Evolutionary conservation across 2,329 filamentous ascomycete species (phyloP).

Genomic region (Passalora sequoiae): DNA sequence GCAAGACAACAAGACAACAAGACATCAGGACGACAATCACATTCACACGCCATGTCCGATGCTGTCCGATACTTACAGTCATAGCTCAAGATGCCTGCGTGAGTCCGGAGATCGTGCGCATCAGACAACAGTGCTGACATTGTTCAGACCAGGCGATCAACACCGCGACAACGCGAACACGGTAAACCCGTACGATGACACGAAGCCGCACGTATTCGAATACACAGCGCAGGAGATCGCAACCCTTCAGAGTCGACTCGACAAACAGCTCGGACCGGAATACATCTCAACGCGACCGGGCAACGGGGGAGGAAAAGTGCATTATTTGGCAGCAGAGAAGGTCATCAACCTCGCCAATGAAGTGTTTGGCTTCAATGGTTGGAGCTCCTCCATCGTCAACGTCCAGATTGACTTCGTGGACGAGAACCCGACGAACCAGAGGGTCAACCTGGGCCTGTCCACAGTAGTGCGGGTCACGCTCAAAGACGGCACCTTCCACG

Average conservation of each 20-base stretch:
- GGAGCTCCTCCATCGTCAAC: conserved; percentile 93
- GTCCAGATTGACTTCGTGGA: conserved; percentile 95
- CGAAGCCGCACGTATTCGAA: conserved; percentile 61
- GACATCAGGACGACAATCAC: no score
- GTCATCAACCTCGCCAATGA: conserved; percentile 92
- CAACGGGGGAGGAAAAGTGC: conserved; percentile 76
- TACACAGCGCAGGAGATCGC: conserved; percentile 91
- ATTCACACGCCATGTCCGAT: conserved; percentile 5
- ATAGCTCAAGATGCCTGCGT: conserved; percentile 30
- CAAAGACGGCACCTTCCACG: conserved; percentile 90
- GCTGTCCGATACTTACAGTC: not conserved
- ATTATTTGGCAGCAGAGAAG: conserved; percentile 95
- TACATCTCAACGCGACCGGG: conserved; percentile 86
- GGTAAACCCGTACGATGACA: conserved; percentile 76
- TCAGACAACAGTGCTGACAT: conserved; percentile 12
- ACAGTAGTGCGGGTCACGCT: conserved; percentile 88
- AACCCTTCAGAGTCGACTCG: conserved; percentile 75
- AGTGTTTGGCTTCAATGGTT: conserved; percentile 94
- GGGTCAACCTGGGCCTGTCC: conserved; percentile 77
- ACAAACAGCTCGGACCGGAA: conserved; percentile 92
- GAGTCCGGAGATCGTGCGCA: conserved; percentile 7
- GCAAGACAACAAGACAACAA: conserved; percentile 7
- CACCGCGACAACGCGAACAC: conserved; percentile 37
- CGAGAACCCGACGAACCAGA: conserved; percentile 70
- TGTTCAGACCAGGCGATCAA: conserved; percentile 34